Conservation (phyloP, 1,139 yeast genomes). For the Pneumocystis wakefieldiae region DNA sequence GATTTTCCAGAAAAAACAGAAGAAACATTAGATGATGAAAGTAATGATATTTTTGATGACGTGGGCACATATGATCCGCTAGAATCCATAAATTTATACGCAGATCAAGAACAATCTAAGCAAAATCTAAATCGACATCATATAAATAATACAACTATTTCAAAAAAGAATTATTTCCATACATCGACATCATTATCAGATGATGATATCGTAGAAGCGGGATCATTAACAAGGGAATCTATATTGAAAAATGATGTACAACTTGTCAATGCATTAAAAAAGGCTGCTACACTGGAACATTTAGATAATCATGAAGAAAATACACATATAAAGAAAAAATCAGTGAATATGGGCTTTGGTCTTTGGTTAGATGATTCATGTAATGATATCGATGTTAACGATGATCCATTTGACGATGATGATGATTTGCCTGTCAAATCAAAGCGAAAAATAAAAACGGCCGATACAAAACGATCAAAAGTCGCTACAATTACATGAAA, state of each 20-base stretch:
- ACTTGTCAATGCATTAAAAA: not conserved
- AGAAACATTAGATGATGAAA: not conserved
- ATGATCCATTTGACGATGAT: not conserved
- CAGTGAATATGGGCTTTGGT: not conserved
- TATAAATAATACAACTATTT: not conserved
- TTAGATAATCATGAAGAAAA: not conserved
- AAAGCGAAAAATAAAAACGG: not conserved
- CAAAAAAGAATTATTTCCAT: not conserved
- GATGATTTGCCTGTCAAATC: not conserved
- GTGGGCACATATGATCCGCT: not conserved
- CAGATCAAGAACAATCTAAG: not conserved
- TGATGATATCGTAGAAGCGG: not conserved
- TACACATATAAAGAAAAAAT: not conserved
- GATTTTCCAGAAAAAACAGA: not conserved
- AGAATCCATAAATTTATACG: not conserved
- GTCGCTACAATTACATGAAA: too few relatives aligned
- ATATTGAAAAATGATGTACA: not conserved
- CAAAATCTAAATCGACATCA: not conserved
- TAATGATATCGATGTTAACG: not conserved
- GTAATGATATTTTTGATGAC: not conserved
- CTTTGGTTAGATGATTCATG: not conserved
- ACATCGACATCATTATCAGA: not conserved
- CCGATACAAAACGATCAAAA: too few relatives aligned
- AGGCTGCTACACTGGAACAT: not conserved
- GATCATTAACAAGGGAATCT: not conserved